Percentiles rank a stretch among this genome's conserved stretches.
These are phyloP conservation scores for Lecanicillium sp. DNA, from an alignment of 2,329 filamentous ascomycete genomes.

Conservation along the genomic window DNA sequence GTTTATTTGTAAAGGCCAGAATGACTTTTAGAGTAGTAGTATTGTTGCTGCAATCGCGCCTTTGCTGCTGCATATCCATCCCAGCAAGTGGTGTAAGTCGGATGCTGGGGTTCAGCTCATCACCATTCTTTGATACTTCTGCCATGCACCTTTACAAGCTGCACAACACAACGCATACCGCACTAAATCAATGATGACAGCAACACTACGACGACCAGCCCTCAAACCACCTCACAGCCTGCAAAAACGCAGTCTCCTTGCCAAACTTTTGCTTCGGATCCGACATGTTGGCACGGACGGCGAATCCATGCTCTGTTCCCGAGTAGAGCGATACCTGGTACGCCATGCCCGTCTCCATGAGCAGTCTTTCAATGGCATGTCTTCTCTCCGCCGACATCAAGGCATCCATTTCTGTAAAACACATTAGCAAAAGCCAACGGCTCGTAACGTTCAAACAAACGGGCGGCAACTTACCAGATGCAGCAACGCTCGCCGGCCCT, in stretches of 20 bases:
- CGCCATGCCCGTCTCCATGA: constrained; percentile 37
- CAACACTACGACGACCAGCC: too few relatives aligned
- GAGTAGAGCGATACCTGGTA: constrained; percentile 63
- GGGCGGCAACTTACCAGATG: constrained; percentile 38
- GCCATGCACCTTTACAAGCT: too few relatives aligned
- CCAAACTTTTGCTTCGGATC: constrained; percentile 51
- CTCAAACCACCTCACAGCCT: constrained; percentile 66
- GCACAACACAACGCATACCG: too few relatives aligned
- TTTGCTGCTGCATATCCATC: too few relatives aligned
- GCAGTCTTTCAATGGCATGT: constrained; percentile 44
- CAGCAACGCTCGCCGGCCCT: constrained; percentile 47
- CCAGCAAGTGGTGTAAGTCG: too few relatives aligned
- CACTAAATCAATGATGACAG: too few relatives aligned
- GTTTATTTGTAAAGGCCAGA: too few relatives aligned
- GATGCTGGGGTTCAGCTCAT: too few relatives aligned
- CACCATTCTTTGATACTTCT: too few relatives aligned
- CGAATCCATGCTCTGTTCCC: constrained; percentile 63
- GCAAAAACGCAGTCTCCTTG: constrained; percentile 67
- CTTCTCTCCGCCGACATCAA: constrained; percentile 45
- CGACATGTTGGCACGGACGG: constrained; percentile 52
- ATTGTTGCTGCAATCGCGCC: too few relatives aligned
- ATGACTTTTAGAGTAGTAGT: too few relatives aligned
- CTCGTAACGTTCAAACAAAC: not conserved
- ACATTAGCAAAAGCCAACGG: not conserved
- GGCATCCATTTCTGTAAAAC: constrained; percentile 37